Evolutionary conservation across 139 green algal species (phyloP).

Genomic region (Parachlorella kessleri): DNA sequence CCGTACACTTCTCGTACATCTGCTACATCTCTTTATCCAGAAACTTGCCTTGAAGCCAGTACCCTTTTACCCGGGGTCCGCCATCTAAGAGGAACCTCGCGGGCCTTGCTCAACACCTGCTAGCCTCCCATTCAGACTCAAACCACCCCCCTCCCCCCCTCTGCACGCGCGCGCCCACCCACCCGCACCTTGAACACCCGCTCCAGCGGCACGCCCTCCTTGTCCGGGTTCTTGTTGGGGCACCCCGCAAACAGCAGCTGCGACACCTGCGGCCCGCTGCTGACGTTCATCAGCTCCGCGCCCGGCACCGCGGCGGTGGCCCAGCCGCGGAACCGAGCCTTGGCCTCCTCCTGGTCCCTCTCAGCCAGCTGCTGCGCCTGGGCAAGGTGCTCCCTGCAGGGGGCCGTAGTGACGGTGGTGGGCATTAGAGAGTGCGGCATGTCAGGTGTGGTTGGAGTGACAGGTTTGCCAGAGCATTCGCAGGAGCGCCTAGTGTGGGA

Average conservation of each 20-base stretch:
- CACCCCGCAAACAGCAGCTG: constrained; percentile 83
- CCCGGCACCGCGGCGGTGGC: constrained; percentile 53
- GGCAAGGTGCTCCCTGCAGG: constrained; percentile 48
- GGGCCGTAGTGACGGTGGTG: too few relatives aligned
- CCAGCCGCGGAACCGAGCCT: constrained; percentile 77
- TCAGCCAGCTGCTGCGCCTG: constrained; percentile 54
- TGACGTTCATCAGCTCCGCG: constrained; percentile 83
- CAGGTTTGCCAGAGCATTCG: too few relatives aligned
- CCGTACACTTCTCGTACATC: too few relatives aligned
- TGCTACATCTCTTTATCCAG: too few relatives aligned
- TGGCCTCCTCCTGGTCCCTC: constrained; percentile 57
- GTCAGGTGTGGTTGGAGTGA: too few relatives aligned
- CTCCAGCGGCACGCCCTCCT: constrained; percentile 33
- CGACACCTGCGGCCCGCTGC: constrained; percentile 62
- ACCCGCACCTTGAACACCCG: constrained; percentile 54
- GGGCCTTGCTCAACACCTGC: too few relatives aligned
- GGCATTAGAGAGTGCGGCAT: too few relatives aligned
- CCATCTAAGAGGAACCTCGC: too few relatives aligned
- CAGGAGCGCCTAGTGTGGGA: too few relatives aligned
- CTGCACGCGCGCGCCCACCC: neutral
- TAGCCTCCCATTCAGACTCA: too few relatives aligned
- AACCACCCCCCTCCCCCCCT: constrained; percentile 6
- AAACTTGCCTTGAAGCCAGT: too few relatives aligned
- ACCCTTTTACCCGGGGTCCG: too few relatives aligned
- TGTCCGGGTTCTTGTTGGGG: constrained; percentile 46